Conservation (phyloP, 1,284 basidiomycete genomes). For the Salmacisia buchloeana region DNA sequence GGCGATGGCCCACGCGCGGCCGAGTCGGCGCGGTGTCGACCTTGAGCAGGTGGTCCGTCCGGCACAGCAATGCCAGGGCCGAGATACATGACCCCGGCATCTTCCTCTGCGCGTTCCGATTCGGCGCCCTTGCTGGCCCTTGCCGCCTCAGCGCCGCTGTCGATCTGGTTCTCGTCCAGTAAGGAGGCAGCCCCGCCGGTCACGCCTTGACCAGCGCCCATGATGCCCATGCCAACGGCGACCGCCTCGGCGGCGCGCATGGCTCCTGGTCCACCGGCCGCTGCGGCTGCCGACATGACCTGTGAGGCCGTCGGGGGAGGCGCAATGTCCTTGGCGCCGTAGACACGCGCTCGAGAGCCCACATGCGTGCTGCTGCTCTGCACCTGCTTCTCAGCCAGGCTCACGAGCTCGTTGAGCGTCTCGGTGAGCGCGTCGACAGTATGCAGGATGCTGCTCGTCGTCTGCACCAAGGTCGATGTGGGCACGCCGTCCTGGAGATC, state of each 20-base stretch:
- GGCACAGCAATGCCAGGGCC: conserved; percentile 39
- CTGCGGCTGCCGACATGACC: not conserved
- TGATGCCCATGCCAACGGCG: not conserved
- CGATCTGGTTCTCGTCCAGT: conserved; percentile 7
- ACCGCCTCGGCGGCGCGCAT: not conserved
- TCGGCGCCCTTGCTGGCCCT: not conserved
- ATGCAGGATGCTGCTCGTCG: not conserved
- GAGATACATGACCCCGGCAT: conserved; percentile 35
- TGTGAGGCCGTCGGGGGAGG: conserved; percentile 17
- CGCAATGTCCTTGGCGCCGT: conserved; percentile 25
- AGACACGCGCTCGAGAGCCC: conserved; percentile 31
- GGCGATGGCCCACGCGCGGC: conserved; percentile 1
- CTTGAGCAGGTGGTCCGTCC: conserved; percentile 26
- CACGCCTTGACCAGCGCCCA: not conserved
- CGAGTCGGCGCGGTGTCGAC: conserved; percentile 8
- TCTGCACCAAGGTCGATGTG: not conserved
- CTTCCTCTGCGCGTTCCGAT: conserved; percentile 14
- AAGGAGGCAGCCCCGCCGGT: not conserved
- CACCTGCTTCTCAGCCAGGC: conserved; percentile 32
- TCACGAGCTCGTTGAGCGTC: conserved; percentile 18
- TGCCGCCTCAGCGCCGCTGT: conserved; percentile 4
- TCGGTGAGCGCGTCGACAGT: conserved; percentile 12
- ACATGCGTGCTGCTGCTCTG: conserved; percentile 21
- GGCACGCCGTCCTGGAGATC: conserved; percentile 22
- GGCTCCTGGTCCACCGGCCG: not conserved